Base-by-base conservation (phyloP, 805 yeast genomes). In the Candida golubevii region DNA sequence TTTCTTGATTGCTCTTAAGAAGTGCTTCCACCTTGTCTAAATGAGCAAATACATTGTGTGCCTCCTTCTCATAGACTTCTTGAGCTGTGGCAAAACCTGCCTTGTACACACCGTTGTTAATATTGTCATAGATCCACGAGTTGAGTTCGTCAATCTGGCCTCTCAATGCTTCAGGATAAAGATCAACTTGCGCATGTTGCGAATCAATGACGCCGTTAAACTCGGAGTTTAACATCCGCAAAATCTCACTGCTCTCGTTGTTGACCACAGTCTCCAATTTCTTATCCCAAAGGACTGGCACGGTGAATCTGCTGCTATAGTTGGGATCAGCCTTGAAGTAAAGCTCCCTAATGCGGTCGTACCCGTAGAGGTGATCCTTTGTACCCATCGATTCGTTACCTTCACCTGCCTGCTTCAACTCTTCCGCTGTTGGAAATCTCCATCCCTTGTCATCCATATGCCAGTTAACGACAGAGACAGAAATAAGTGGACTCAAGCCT, bases 61-160 rank as follows among this genome's bases (percentile, higher is more conserved):
- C 87, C 55, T 83, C 83, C 42, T 68, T 68, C 51, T 86, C 91
- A 59, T 90, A 90, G 10, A 83, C 86, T 50, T 84, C 88, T 64
- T 88, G 96, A 45, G 75, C 75, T 9, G 88, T 80, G 5, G 97
- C 88, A 65, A 90, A 91, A 0, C 98, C 98, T 2, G 93, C 54
- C 67, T 88, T 91, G 74, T 91, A 91, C 34, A 90, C 97, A 33
- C 96, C 97, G 59, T 86, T 88, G 74, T 90, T 89, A 63, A 91
- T 85, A 56, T 76, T 78, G 58, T 85, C 86, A 63, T 90, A 90
- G 33, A 87, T 78, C 90, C 95, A 84, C 13, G 71, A 75, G 59
- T 93, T 89, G 53, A 88, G 59, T 44, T 78, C 88, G 58, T 90
- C 95, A 56, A 90, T 87, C 50, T 80, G 63, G 0, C 61, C 42